These are phyloP conservation scores for Citrus hindsii DNA, from an alignment of 345 rosid species.

Conservation along the genomic window DNA sequence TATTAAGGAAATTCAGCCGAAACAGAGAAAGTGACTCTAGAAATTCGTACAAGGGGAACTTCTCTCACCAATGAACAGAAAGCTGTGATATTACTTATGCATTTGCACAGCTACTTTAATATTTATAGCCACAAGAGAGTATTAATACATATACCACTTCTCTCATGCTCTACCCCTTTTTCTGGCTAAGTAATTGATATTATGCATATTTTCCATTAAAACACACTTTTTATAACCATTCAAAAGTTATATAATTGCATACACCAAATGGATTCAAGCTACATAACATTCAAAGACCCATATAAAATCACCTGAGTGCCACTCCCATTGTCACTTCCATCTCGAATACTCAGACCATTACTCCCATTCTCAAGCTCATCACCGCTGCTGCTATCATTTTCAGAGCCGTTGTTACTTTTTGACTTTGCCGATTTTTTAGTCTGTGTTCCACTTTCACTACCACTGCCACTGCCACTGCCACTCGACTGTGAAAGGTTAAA, in stretches of 20 bases:
- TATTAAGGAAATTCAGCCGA: neutral
- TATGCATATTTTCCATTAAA: neutral
- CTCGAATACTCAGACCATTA: constrained; percentile 29
- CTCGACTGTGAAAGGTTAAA: constrained; percentile 41
- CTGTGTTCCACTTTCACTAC: constrained; percentile 71
- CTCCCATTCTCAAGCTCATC: constrained; percentile 48
- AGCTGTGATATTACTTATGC: neutral
- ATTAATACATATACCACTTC: neutral
- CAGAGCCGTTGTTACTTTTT: constrained; percentile 46
- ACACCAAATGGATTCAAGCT: neutral
- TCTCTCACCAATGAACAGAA: neutral
- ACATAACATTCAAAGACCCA: neutral
- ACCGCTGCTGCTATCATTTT: constrained; percentile 37
- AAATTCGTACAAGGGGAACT: neutral
- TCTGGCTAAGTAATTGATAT: neutral
- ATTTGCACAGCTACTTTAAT: neutral
- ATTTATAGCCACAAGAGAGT: neutral
- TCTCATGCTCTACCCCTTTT: neutral
- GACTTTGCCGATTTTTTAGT: constrained; percentile 37
- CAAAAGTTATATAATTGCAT: neutral
- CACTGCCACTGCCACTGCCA: constrained; percentile 69
- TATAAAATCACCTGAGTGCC: constrained; percentile 61
- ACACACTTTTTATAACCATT: neutral
- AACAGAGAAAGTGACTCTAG: neutral
- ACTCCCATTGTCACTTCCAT: constrained; percentile 74